A percentile compares a stretch with the other conserved stretches of the same genome.
These are phyloP conservation scores for Heritiera littoralis DNA, from an alignment of 345 rosid genomes.

Conservation along the genomic window DNA sequence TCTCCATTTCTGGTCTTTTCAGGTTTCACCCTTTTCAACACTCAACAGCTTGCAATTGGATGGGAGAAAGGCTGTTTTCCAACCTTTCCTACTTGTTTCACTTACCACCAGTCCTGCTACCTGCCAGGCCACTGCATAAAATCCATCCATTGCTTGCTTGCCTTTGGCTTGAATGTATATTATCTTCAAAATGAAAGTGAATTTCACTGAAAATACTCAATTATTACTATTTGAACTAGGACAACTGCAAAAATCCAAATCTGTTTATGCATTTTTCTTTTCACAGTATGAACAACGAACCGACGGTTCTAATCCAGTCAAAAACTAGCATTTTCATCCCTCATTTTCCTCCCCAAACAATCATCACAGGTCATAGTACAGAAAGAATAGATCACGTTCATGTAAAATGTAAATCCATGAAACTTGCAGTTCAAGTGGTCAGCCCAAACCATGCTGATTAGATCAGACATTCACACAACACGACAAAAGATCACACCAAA, in stretches of 20 bases:
- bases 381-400: neutral
- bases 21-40: neutral
- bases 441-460: neutral
- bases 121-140: neutral
- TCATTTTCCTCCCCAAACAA: neutral
- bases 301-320: neutral
- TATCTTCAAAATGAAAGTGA: no score
- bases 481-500: no score
- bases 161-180: neutral
- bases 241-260: neutral
- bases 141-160: neutral
- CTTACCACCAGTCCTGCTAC: conserved; percentile 1
- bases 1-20: neutral
- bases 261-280: neutral
- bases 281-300: neutral
- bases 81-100: neutral
- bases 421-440: neutral
- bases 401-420: neutral
- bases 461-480: no score
- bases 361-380: neutral
- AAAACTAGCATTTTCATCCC: neutral
- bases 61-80: neutral
- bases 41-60: neutral
- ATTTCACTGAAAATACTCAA: no score
- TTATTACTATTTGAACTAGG: neutral